Evolutionary conservation across 2,329 filamentous ascomycete species (phyloP), one percentile per base, ranked within the genome.

Genomic region (Endocalyx cinctus): DNA sequence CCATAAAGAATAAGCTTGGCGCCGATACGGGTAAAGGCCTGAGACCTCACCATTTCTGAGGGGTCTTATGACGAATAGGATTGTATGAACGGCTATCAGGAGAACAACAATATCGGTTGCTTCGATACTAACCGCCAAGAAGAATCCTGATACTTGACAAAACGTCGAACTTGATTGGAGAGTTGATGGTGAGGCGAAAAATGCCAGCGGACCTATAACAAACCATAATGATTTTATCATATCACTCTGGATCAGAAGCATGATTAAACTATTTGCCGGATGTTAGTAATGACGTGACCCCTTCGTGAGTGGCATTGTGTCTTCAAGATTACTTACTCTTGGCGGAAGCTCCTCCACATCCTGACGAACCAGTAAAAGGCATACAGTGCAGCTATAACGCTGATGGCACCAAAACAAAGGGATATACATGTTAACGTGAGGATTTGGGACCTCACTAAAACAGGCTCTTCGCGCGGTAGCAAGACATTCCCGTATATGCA

Each of bases 311-410:
- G n/a, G n/a, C n/a, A n/a, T n/a, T n/a, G n/a, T n/a, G n/a, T n/a
- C n/a, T n/a, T n/a, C n/a, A n/a, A n/a, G n/a, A n/a, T n/a, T 19
- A 40, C 74, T 62, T 62, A 81, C 79, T 82, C 77, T 54, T 88
- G 82, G 28, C 84, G 75, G 55, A 88, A 89, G 42, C 72, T 79
- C 50, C 82, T 73, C 45, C 77, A 72, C 81, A 88, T 88, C 41
- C 77, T 71, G 37, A 76, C 64, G 51, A 89, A 87, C 79, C 81
- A 87, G 59, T 82, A 84, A 25, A 82, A 70, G 3, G 78, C 70
- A 18, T 74, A 51, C 6, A 77, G 47, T 0, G 72, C 72, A 10
- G 74, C 66, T 4, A 70, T 33, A 19, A 85, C 61, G 46, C 81
- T 85, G 43, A 78, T 39, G 1, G 64, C n/a, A n/a, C n/a, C n/a